Conservation (phyloP, 345 rosid genomes). For the Triadica sebifera region DNA sequence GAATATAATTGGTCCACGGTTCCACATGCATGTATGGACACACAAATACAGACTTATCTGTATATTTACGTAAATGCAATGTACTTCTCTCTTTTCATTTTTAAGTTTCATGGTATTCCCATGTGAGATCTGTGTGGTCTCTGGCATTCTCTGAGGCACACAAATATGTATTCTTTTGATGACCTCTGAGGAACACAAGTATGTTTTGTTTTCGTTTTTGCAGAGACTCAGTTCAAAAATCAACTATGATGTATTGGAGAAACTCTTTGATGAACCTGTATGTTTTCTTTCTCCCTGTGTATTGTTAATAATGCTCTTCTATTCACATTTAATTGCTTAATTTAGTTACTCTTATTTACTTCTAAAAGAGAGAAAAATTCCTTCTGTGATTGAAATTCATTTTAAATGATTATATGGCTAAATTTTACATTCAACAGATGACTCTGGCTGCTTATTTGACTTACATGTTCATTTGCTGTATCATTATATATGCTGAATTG, state of each 20-base stretch:
- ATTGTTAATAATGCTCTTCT: background rate
- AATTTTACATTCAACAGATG: background rate
- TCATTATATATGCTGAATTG: too few species aligned
- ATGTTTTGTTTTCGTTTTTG: constrained; percentile 20
- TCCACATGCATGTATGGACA: background rate
- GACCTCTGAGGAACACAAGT: background rate
- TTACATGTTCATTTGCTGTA: background rate
- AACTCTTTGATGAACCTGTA: constrained; percentile 67
- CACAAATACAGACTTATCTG: background rate
- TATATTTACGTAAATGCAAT: background rate
- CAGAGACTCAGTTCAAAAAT: constrained; percentile 72
- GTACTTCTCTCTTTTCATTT: background rate
- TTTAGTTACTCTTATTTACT: background rate
- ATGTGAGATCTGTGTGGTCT: too few species aligned
- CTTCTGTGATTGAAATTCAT: background rate
- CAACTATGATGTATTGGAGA: constrained; percentile 63
- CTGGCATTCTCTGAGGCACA: background rate
- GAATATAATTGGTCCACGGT: background rate
- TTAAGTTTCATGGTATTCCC: background rate
- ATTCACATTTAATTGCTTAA: constrained; percentile 1
- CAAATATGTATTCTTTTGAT: too few species aligned
- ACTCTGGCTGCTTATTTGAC: background rate
- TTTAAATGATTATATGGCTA: background rate
- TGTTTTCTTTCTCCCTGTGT: constrained; percentile 23
- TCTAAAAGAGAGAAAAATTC: background rate